Evolutionary conservation across 106 monocot species (phyloP).

Genomic region (Apostasia ramifera): DNA sequence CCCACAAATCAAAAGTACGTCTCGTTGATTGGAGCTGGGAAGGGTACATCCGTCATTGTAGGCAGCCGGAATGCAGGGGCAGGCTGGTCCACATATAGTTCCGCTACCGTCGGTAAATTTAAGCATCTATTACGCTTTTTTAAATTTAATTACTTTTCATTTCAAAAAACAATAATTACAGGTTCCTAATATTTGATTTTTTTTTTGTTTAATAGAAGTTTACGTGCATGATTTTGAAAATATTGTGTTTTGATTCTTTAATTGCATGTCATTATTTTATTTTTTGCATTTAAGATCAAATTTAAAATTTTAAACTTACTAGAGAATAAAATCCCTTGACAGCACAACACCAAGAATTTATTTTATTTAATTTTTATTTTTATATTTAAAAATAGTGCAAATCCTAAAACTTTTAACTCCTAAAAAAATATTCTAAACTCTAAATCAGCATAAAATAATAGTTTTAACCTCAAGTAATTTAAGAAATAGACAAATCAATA

Average conservation of each 20-base stretch:
- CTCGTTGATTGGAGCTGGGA: conserved; percentile 80
- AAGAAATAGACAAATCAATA: too few species aligned
- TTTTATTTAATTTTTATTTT: too few species aligned
- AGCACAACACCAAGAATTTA: too few species aligned
- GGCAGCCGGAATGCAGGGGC: conserved; percentile 29
- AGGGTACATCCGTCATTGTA: conserved; percentile 60
- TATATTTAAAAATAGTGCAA: too few species aligned
- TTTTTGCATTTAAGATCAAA: not conserved
- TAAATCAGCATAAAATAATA: too few species aligned
- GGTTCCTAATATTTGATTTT: not conserved
- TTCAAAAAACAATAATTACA: not conserved
- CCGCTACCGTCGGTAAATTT: conserved; percentile 80
- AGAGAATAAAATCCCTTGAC: too few species aligned
- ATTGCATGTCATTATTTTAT: not conserved
- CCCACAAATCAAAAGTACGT: conserved; percentile 66
- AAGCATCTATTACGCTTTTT: not conserved
- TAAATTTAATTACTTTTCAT: not conserved
- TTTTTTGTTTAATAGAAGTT: not conserved
- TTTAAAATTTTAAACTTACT: too few species aligned
- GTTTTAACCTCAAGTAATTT: too few species aligned
- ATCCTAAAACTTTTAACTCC: too few species aligned
- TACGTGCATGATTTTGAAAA: not conserved
- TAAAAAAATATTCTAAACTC: too few species aligned
- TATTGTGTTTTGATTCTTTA: not conserved
- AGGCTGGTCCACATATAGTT: conserved; percentile 50